These are phyloP conservation scores for Lipomyces mesembrius DNA, from an alignment of 805 yeast genomes.

Conservation along the genomic window DNA sequence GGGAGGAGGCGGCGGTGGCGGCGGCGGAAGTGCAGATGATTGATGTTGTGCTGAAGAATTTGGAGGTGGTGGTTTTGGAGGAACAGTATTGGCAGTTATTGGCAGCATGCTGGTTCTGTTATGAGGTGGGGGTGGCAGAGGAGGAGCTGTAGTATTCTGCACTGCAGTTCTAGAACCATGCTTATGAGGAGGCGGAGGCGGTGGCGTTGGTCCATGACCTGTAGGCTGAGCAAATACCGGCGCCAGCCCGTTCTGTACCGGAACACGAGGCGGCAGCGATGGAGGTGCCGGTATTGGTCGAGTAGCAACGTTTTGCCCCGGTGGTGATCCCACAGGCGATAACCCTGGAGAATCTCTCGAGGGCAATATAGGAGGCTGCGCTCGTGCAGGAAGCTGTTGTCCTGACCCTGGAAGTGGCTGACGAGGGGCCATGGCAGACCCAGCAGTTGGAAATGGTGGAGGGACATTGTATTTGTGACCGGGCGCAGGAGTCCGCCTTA, in stretches of 20 bases:
- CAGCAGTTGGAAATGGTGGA: conserved; percentile 36
- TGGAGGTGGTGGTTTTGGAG: conserved; percentile 27
- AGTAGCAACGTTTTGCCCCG: conserved; percentile 28
- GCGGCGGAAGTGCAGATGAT: conserved; percentile 23
- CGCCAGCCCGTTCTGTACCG: conserved; percentile 34
- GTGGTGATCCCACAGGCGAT: conserved; percentile 39
- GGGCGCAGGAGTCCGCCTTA: conserved; percentile 26
- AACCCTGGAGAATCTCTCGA: conserved; percentile 40
- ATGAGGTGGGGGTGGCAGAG: conserved; percentile 23
- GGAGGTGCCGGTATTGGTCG: conserved; percentile 38
- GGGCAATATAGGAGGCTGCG: conserved; percentile 47
- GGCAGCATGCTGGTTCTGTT: conserved; percentile 2
- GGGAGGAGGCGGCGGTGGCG: conserved; percentile 29
- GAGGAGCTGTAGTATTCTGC: conserved; percentile 5
- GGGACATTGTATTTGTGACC: conserved; percentile 37
- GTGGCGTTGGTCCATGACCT: conserved; percentile 8
- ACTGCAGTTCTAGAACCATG: conserved; percentile 22
- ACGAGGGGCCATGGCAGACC: conserved; percentile 39
- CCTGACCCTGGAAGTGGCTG: conserved; percentile 42
- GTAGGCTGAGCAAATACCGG: conserved; percentile 25
- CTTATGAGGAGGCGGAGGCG: conserved; percentile 36
- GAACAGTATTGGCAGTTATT: conserved; percentile 3
- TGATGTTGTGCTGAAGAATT: conserved; percentile 4
- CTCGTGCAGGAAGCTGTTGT: conserved; percentile 43
- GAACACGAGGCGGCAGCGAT: conserved; percentile 42